Base-by-base conservation (phyloP, 2,329 filamentous ascomycete genomes). In the Epichloe bromicola region DNA sequence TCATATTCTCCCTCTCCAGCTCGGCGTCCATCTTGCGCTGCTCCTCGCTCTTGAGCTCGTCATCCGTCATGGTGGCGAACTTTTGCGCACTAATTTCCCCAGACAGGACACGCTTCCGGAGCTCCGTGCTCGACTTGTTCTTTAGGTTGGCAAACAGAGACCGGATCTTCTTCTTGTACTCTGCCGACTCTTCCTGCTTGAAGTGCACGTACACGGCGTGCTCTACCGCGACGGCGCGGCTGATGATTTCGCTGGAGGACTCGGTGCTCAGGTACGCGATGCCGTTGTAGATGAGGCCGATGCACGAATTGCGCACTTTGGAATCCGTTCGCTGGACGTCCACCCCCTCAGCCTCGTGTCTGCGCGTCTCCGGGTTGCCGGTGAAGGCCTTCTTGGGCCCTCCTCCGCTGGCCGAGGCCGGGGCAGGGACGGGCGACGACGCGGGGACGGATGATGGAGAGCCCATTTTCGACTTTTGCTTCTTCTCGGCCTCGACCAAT, bases 81-180 rank as follows among this genome's bases (percentile, higher is more conserved):
- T 75, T 74, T 2, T 82, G 78, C 1, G 89, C 73, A 0, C 76
- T 58, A 53, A 97, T 86, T 30, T 86, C 79, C 54, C 86, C 88
- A 4, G 73, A 72, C 62, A 95, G 75, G 57, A 98, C 86, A 56
- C 83, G 80, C 55, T 75, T 75, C 49, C 89, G 84, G 42, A 98
- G 79, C 54, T 81, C 78, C 38, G 79, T 75, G 70, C 97, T 97
- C 56, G 82, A 85, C 70, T 87, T 90, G 73, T 88, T 88, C 75
- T 96, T 97, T 59, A 98, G 80, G 64, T 97, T 97, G 65, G 90
- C 82, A 71, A 88, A 97, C 20, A 98, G 80, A 19, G 88, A 94
- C 58, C 91, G 86, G 61, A 97, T 85, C 74, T 96, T 96, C 58
- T 76, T 77, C 64, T 85, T 85, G 76, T 98, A 98, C 47, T 83